phyloP scores from a whole-genome alignment of 2,329 filamentous ascomycete genomes.

The Sclerotinia trifoliorum region DNA sequence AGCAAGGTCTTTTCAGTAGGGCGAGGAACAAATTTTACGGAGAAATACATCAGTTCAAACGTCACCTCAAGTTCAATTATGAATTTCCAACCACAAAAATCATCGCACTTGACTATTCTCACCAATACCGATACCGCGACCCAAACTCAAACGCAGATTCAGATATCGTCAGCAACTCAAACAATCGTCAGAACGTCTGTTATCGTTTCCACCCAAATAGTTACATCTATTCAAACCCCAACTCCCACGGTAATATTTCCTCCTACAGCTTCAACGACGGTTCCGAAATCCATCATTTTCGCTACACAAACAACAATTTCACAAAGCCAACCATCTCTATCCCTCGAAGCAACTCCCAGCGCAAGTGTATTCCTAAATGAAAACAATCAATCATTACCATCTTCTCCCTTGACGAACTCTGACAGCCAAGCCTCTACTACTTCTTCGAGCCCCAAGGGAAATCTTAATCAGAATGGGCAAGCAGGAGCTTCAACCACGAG shows the following conservation, averaged over 20 bases:
- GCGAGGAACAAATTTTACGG: neutral
- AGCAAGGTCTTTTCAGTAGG: slow-evolving; percentile 25
- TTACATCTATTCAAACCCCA: neutral
- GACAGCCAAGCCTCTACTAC: neutral
- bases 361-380: neutral
- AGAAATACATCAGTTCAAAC: neutral
- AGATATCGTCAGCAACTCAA: neutral
- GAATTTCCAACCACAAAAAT: neutral
- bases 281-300: neutral
- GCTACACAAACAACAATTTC: neutral
- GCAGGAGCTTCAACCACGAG: neutral
- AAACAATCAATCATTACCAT: neutral
- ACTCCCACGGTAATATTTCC: neutral
- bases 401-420: neutral
- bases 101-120: neutral
- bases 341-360: neutral
- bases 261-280: neutral
- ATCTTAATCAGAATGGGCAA: neutral
- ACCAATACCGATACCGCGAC: neutral
- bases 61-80: too few species aligned
- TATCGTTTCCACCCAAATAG: neutral
- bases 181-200: slow-evolving; percentile 1
- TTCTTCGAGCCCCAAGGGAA: neutral
- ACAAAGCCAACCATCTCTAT: neutral
- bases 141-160: neutral